phyloP scores from a whole-genome alignment of 75 land plant species.

The Selaginella tamariscina region DNA sequence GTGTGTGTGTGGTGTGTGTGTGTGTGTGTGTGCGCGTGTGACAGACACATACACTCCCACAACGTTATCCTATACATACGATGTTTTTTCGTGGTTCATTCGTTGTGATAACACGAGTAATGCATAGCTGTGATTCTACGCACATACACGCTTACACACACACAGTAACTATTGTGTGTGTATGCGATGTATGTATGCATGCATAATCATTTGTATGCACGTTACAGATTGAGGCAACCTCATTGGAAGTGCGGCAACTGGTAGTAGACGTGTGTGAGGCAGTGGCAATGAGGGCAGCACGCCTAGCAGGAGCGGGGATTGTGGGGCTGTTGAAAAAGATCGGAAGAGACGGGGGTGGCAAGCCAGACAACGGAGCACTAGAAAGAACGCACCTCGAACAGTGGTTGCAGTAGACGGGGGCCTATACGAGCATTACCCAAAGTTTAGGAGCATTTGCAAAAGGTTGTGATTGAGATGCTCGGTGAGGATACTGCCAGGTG shows the following conservation, averaged over 20 bases:
- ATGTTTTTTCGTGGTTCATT: not conserved
- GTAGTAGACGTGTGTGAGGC: constrained; percentile 51
- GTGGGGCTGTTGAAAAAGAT: constrained; percentile 62
- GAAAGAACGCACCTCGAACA: constrained; percentile 17
- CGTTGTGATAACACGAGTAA: not conserved
- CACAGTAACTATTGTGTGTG: not conserved
- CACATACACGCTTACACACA: not conserved
- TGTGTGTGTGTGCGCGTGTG: too few relatives aligned
- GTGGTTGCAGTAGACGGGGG: constrained; percentile 91
- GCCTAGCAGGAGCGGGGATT: constrained; percentile 72
- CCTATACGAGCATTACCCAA: constrained; percentile 64
- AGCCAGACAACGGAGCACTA: not conserved
- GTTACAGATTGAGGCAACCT: constrained; percentile 38
- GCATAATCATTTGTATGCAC: not conserved
- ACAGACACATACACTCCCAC: too few relatives aligned
- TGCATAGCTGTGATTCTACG: too few relatives aligned
- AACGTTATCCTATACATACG: not conserved
- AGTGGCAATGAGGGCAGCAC: constrained; percentile 59
- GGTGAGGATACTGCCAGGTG: constrained; percentile 38
- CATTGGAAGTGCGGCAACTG: constrained; percentile 41
- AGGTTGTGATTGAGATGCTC: constrained; percentile 49
- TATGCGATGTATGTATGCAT: not conserved
- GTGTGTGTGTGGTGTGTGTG: too few relatives aligned
- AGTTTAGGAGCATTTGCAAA: constrained; percentile 41
- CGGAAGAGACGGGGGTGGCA: constrained; percentile 35